phyloP scores from a whole-genome alignment of 1,284 basidiomycete genomes.

The Marasmius tenuissimus region DNA sequence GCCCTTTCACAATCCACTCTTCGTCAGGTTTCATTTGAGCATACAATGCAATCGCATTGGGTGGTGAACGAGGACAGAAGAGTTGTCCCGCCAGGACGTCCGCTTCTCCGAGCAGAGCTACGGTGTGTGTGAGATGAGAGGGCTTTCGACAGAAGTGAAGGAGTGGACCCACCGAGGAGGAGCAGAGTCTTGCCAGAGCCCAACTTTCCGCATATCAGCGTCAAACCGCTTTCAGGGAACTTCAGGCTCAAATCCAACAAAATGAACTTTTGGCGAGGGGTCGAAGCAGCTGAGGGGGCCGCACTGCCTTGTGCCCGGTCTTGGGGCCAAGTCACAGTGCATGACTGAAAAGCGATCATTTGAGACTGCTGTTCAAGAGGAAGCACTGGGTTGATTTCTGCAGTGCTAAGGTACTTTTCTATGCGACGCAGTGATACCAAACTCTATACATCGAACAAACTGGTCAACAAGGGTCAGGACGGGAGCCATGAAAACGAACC shows the following conservation, averaged over 20 bases:
- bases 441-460: constrained; percentile 40
- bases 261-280: constrained; percentile 78
- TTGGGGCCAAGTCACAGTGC: constrained; percentile 89
- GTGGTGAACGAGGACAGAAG: constrained; percentile 80
- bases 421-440: constrained; percentile 88
- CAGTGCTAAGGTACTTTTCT: constrained; percentile 80
- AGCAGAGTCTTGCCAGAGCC: constrained; percentile 86
- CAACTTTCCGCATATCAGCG: constrained; percentile 80
- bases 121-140: constrained; percentile 15
- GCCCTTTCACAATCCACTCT: constrained; percentile 75
- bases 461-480: neutral
- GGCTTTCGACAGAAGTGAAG: neutral
- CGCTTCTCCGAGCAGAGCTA: constrained; percentile 87
- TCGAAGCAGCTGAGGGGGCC: constrained; percentile 61
- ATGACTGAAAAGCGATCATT: constrained; percentile 74
- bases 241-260: constrained; percentile 78
- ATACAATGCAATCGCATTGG: constrained; percentile 72
- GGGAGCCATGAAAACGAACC: constrained; percentile 32
- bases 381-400: constrained; percentile 65
- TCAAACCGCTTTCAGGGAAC: constrained; percentile 79
- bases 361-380: constrained; percentile 56
- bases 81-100: constrained; percentile 83
- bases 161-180: constrained; percentile 51
- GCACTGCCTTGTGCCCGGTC: constrained; percentile 55
- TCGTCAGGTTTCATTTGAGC: constrained; percentile 43